Evolutionary conservation across 805 yeast genomes (phyloP), one percentile per base, ranked within the genome.

Genomic region (Wickerhamomyces silvicola): DNA sequence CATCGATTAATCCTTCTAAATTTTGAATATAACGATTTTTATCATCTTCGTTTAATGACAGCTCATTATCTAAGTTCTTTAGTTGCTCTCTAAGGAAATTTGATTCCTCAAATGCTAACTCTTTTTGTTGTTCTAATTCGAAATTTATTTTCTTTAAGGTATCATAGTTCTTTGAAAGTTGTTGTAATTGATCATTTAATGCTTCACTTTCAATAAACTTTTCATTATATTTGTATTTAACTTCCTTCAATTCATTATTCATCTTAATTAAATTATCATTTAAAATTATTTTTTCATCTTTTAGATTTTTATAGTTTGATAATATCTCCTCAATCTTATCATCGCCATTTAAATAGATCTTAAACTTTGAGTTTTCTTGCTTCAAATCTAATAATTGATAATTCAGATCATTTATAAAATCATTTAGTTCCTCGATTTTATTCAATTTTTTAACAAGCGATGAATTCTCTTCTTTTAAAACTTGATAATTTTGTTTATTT

Each of bases 51-150:
- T 41, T 42, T 19, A 37, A 26, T 7, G 45, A 32, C 14, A 51
- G 50, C 24, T 49, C 43, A 10, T 50, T 46, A 37, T 72, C 78
- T 28, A 72, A 49, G 19, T 66, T 66, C 33, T 75, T 68, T 31
- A 81, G 50, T 52, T 76, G 79, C 24, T 63, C 64, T 37, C 81
- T 61, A 32, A 81, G 56, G 36, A 76, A 65, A 33, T 66, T 72
- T 18, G 77, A 67, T 46, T 81, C 88, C 39, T 72, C 74, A 16
- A 59, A 46, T n/a, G 78, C 69, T 26, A 80, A 56, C 3, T 59
- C 46, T 31, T 65, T 65, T 36, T 76, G 78, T 32, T 70, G 68
- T 30, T 73, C 72, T 6, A 72, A 49, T 34, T 77, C 69, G 55
- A 38, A 53, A 30, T 60, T 62, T 6, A 63, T 33, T 34, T 49